A percentile compares a stretch with the other conserved stretches of the same genome.
Conservation (phyloP, 805 yeast genomes). For the Metschnikowia gelsemii region DNA sequence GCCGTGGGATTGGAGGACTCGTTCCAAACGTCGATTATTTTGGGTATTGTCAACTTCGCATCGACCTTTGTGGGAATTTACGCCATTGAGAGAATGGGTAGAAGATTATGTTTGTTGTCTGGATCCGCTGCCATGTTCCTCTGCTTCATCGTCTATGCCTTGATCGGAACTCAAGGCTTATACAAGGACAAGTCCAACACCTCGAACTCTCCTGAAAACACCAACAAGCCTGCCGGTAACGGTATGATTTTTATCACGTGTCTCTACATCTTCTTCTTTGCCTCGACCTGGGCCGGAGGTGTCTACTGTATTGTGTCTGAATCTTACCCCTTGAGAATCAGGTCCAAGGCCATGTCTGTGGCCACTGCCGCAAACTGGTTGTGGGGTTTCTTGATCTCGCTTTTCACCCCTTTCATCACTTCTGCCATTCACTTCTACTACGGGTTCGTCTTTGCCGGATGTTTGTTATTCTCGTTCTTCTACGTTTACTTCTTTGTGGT, state of each 20-base stretch:
- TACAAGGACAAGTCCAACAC: slow-evolving; percentile 37
- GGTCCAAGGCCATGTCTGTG: slow-evolving; percentile 61
- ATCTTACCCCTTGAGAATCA: slow-evolving; percentile 64
- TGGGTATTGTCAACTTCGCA: slow-evolving; percentile 54
- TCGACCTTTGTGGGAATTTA: slow-evolving; percentile 54
- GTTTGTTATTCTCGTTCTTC: slow-evolving; percentile 59
- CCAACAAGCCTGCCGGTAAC: slow-evolving; percentile 52
- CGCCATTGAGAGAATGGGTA: slow-evolving; percentile 52
- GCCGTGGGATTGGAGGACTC: slow-evolving; percentile 53
- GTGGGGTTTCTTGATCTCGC: slow-evolving; percentile 60
- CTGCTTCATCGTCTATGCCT: slow-evolving; percentile 59
- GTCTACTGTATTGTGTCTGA: slow-evolving; percentile 67
- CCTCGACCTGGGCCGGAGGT: slow-evolving; percentile 76
- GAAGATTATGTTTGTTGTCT: slow-evolving; percentile 48
- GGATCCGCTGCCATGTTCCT: slow-evolving; percentile 56
- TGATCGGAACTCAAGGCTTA: slow-evolving; percentile 55
- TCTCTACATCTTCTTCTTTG: slow-evolving; percentile 63
- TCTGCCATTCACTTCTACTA: slow-evolving; percentile 59
- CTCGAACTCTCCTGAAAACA: slow-evolving; percentile 21
- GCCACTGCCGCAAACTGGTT: slow-evolving; percentile 68
- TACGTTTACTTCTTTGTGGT: slow-evolving; percentile 72
- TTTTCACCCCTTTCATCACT: slow-evolving; percentile 67
- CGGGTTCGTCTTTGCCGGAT: slow-evolving; percentile 68
- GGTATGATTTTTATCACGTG: slow-evolving; percentile 67
- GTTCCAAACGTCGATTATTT: slow-evolving; percentile 51